phyloP scores from a whole-genome alignment of 2,329 filamentous ascomycete species.

The Lasiodiplodia sp. region DNA sequence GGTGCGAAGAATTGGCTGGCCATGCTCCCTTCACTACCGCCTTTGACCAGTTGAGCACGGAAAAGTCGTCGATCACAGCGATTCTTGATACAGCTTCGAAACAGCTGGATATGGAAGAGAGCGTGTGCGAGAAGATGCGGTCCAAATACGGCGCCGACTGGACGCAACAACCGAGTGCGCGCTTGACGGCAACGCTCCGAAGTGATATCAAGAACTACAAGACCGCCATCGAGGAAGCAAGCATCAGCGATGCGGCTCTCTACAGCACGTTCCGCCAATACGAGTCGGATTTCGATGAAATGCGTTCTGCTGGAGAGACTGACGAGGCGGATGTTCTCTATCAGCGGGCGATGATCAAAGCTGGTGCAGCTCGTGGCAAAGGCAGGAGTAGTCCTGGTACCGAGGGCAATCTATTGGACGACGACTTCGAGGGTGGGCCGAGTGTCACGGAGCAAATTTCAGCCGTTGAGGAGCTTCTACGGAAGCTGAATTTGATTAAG shows the following conservation, averaged over 20 bases:
- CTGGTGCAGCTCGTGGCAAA: slow-evolving; percentile 64
- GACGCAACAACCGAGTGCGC: slow-evolving; percentile 94
- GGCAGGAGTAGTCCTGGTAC: slow-evolving; percentile 70
- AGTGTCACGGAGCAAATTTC: slow-evolving; percentile 90
- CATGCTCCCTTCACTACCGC: slow-evolving; percentile 80
- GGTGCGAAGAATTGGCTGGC: slow-evolving; percentile 91
- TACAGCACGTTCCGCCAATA: slow-evolving; percentile 85
- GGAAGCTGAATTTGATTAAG: slow-evolving; percentile 91
- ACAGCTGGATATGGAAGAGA: slow-evolving; percentile 95
- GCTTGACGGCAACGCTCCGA: slow-evolving; percentile 85
- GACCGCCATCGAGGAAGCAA: slow-evolving; percentile 88
- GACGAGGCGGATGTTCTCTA: slow-evolving; percentile 90
- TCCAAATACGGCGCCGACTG: slow-evolving; percentile 95
- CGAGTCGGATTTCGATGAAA: slow-evolving; percentile 90
- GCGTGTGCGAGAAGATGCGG: slow-evolving; percentile 98
- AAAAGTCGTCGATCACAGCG: slow-evolving; percentile 76
- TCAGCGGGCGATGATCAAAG: slow-evolving; percentile 83
- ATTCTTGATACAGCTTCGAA: slow-evolving; percentile 82
- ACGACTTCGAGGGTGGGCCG: slow-evolving; percentile 82
- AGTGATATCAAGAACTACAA: slow-evolving; percentile 88
- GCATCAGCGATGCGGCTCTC: slow-evolving; percentile 83
- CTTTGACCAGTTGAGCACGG: slow-evolving; percentile 78
- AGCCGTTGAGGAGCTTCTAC: slow-evolving; percentile 86
- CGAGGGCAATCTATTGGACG: slow-evolving; percentile 86
- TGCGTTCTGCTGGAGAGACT: slow-evolving; percentile 85